Conservation (phyloP, 208 protist genomes). For the Trypanosoma avium region DNA sequence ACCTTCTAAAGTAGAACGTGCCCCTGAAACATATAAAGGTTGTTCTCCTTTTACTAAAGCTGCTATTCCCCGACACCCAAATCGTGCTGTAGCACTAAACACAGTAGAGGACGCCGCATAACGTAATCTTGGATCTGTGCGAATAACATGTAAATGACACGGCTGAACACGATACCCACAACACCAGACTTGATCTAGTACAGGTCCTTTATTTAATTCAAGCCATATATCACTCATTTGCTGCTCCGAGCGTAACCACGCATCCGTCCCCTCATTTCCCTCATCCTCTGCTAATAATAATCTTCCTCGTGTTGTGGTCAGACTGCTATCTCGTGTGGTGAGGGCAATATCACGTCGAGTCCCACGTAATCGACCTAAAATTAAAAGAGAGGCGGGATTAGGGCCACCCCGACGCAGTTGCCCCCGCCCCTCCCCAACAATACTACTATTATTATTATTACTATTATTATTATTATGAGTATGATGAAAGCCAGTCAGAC, state of each 20-base stretch:
- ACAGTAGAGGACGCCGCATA: slow-evolving; percentile 44
- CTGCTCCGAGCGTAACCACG: slow-evolving; percentile 34
- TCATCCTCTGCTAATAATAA: neutral
- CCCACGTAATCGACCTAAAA: slow-evolving; percentile 60
- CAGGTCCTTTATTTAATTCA: slow-evolving; percentile 61
- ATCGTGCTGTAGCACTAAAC: slow-evolving; percentile 69
- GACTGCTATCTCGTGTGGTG: too few relatives aligned
- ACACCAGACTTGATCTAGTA: slow-evolving; percentile 78
- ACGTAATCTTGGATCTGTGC: slow-evolving; percentile 43
- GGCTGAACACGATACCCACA: slow-evolving; percentile 78
- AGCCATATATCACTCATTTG: slow-evolving; percentile 69
- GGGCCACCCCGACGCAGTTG: neutral
- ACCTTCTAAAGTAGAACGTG: slow-evolving; percentile 60
- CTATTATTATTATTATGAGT: too few relatives aligned
- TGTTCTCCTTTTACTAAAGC: slow-evolving; percentile 45
- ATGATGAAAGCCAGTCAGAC: too few relatives aligned
- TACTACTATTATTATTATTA: too few relatives aligned
- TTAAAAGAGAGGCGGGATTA: slow-evolving; percentile 32
- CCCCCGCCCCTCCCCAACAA: too few relatives aligned
- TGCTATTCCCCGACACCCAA: slow-evolving; percentile 50
- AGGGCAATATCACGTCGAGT: neutral
- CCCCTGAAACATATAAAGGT: slow-evolving; percentile 47
- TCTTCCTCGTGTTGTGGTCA: neutral
- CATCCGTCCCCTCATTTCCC: neutral
- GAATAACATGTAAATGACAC: slow-evolving; percentile 83